These are phyloP conservation scores for Colletotrichum sp. DNA, from an alignment of 2,329 filamentous ascomycete genomes.

Conservation along the genomic window DNA sequence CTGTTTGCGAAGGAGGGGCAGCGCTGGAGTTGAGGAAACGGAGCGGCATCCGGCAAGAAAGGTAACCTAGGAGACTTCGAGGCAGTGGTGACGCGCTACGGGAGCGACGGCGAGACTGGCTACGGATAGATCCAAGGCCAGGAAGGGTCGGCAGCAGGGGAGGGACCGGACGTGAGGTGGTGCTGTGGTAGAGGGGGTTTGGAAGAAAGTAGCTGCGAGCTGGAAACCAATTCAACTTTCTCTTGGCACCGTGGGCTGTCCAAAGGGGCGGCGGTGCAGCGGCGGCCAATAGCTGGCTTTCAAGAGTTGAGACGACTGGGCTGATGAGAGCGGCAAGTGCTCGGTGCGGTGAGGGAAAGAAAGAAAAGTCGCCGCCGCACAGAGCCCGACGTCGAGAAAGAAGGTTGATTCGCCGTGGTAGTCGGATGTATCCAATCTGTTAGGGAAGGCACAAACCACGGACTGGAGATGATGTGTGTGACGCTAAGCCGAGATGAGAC, in stretches of 20 bases:
- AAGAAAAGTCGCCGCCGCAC: slow-evolving; percentile 1
- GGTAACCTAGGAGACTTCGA: background rate
- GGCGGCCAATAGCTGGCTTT: background rate
- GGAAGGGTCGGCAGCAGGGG: background rate
- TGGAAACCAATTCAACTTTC: slow-evolving; percentile 1
- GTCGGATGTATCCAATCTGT: background rate
- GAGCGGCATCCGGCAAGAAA: background rate
- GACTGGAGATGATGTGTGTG: slow-evolving; percentile 17
- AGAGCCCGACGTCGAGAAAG: background rate
- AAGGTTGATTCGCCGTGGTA: background rate
- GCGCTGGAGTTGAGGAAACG: background rate
- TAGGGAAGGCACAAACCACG: background rate
- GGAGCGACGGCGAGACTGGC: background rate
- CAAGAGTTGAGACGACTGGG: slow-evolving; percentile 1
- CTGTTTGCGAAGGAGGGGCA: background rate
- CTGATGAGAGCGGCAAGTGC: background rate
- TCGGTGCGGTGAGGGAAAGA: background rate
- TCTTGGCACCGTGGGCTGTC: background rate
- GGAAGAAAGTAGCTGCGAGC: background rate
- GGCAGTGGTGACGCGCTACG: slow-evolving; percentile 3
- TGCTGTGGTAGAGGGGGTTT: background rate
- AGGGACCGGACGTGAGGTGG: background rate
- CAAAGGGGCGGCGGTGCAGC: background rate
- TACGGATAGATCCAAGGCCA: background rate
- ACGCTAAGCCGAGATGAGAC: slow-evolving; percentile 21